Base-by-base conservation (phyloP, 2,329 filamentous ascomycete species). In the Penicillium concentricum region DNA sequence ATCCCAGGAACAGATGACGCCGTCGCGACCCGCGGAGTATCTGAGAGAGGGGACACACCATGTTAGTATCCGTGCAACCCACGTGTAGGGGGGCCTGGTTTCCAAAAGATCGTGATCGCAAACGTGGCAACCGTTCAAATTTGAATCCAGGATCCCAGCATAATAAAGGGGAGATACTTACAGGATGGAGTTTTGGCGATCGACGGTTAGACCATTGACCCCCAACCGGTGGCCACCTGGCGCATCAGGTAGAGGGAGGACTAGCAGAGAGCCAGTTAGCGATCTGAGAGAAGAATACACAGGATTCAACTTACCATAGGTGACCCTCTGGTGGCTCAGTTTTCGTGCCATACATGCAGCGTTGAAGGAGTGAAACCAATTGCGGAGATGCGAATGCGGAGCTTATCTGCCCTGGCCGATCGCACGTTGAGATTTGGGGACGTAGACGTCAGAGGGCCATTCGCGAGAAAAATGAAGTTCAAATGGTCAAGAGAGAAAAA, bases 1-100 rank as follows among this genome's bases (percentile, higher is more conserved):
- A 74, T 97, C 88, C 94, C 94, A 99, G 59, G 93, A 91, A 78
- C 94, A 99, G 65, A 99, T 88, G 49, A 94, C 89, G 67, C 94
- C 94, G 76, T 99, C 94, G 71, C 94, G 88, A 58, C 94, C 94
- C 64, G 91, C 94, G 44, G 94, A 97, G 78, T 97, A 99, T 68
- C 92, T 97, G 61, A 34, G 57, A 38, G 51, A 44, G 54, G 39
- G 53, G 38, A 57, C 50, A 57, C 50, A 45, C 57, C 54, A 57
- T 54, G 58, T 68, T 64, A 70, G 64, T 56, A 54, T 51, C 47
- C 51, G 61, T 59, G 57, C 49, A 53, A 51, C 49, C 47, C 53
- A 58, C 59, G 44, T 52, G 59, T 49, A 38, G 24, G 20, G 7
- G 39, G 44, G 35, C 24, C 35, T 38, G 26, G 24, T 16, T 20